Evolutionary conservation across 2,329 filamentous ascomycete genomes (phyloP), one percentile per base, ranked within the genome.

Genomic region (Grosmannia clavigera): DNA sequence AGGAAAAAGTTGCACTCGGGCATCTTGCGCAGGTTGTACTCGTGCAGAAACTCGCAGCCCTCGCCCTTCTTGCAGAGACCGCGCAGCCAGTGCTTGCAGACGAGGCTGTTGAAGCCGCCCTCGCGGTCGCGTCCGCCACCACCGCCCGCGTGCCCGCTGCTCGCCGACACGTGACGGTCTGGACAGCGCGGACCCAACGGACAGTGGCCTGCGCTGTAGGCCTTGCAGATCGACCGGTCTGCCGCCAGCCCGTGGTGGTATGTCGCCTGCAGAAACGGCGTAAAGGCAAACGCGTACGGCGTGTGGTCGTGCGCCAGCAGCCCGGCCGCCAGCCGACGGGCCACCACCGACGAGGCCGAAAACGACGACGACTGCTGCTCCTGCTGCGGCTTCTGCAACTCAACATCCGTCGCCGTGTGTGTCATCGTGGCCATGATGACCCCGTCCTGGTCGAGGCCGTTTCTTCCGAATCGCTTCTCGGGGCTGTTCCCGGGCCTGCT

Each of bases 41-140:
- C 94, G 79, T 99, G 94, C 56, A 97, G 79, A 69, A 97, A 99
- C 77, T 99, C 94, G 84, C 94, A 99, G 66, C 85, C 84, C 70
- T 96, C 87, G 68, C 92, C 94, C 75, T 97, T 97, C 72, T 99
- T 99, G 80, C 94, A 99, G 25, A 99, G 83, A 0, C 92, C 92
- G 65, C 95, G 89, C 69, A 97, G 85, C 86, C 94, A 97, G 79
- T 97, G 94, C 77, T 99, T 99, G 84, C 94, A 99, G 63, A 99
- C 92, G 19, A 97, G 84, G 70, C 82, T 88, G 75, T 87, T 89
- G 71, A 87, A 87, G 40, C 84, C 84, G 50, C 78, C 73, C 67
- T 68, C 66, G 65, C 66, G 66, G 57, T 66, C 66, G 62, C 63
- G 64, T 46, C 56, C 62, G 58, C 16, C 72, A 68, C 60, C 60